Evolutionary conservation across 2,329 filamentous ascomycete genomes (phyloP).

Genomic region (Drechslera avenae): DNA sequence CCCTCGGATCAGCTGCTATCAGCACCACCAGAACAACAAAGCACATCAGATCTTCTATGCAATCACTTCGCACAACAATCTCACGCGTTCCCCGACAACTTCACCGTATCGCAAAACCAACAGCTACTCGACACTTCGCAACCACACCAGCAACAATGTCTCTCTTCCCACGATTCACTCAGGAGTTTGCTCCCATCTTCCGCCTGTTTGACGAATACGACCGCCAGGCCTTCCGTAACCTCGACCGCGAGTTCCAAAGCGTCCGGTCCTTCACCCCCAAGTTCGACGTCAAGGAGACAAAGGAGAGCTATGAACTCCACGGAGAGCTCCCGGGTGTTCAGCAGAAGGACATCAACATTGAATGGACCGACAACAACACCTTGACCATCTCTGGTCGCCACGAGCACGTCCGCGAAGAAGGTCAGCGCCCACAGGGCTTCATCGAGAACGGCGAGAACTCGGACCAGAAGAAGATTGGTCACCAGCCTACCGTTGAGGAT

Average conservation of each 20-base stretch:
- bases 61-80: slow-evolving; percentile 43
- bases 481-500: slow-evolving; percentile 69
- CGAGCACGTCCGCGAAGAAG: slow-evolving; percentile 67
- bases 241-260: slow-evolving; percentile 28
- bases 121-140: slow-evolving; percentile 27
- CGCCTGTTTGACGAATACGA: slow-evolving; percentile 56
- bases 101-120: slow-evolving; percentile 38
- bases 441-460: slow-evolving; percentile 50
- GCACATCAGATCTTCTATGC: slow-evolving; percentile 41
- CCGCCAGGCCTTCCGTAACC: slow-evolving; percentile 38
- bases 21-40: slow-evolving; percentile 38
- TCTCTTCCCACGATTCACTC: slow-evolving; percentile 51
- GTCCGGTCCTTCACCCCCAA: slow-evolving; percentile 71
- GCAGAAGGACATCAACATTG: slow-evolving; percentile 75
- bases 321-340: slow-evolving; percentile 78
- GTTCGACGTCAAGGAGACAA: slow-evolving; percentile 77
- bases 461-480: slow-evolving; percentile 30
- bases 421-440: slow-evolving; percentile 55
- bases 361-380: slow-evolving; percentile 78
- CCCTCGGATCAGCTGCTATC: slow-evolving; percentile 8
- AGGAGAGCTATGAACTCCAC: slow-evolving; percentile 73
- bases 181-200: slow-evolving; percentile 53
- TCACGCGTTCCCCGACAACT: slow-evolving; percentile 40
- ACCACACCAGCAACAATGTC: slow-evolving; percentile 44
- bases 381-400: slow-evolving; percentile 71